A percentile compares a stretch with the other conserved stretches of the same genome.
These are phyloP conservation scores for Phaeomoniella chlamydospora DNA, from an alignment of 2,329 filamentous ascomycete genomes.

Conservation along the genomic window DNA sequence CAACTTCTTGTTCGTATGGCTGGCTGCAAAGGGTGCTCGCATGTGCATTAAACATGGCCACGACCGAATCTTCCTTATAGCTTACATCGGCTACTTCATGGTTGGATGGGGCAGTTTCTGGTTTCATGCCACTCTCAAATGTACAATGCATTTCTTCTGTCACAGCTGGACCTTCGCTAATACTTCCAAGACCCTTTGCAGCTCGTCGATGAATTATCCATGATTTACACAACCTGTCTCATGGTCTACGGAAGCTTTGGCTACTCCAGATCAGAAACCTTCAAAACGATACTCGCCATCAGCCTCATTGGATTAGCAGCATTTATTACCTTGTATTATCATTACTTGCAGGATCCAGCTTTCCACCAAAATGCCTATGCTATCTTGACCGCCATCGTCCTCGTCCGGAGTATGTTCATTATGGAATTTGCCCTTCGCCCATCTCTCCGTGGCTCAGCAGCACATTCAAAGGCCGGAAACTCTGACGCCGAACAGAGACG, in stretches of 20 bases:
- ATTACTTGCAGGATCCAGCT: slow-evolving; percentile 63
- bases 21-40: slow-evolving; percentile 60
- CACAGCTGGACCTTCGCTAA: not conserved
- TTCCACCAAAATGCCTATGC: slow-evolving; percentile 77
- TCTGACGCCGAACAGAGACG: slow-evolving; percentile 24
- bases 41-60: slow-evolving; percentile 61
- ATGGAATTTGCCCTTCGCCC: slow-evolving; percentile 57
- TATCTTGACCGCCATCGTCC: slow-evolving; percentile 52
- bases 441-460: slow-evolving; percentile 28
- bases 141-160: slow-evolving; percentile 18
- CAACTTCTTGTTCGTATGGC: slow-evolving; percentile 66
- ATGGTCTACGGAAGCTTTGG: slow-evolving; percentile 64
- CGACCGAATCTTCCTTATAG: slow-evolving; percentile 59
- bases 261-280: slow-evolving; percentile 41
- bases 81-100: slow-evolving; percentile 46
- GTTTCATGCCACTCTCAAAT: slow-evolving; percentile 51
- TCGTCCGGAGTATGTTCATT: slow-evolving; percentile 60
- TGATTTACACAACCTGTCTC: slow-evolving; percentile 59
- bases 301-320: slow-evolving; percentile 40
- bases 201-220: slow-evolving; percentile 54
- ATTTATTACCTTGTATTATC: slow-evolving; percentile 69
- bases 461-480: not conserved
- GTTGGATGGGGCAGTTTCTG: slow-evolving; percentile 48
- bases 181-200: slow-evolving; percentile 48
- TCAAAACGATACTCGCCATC: slow-evolving; percentile 41